Conservation (phyloP, 495 filamentous ascomycete genomes). For the Penicillium roqueforti region DNA sequence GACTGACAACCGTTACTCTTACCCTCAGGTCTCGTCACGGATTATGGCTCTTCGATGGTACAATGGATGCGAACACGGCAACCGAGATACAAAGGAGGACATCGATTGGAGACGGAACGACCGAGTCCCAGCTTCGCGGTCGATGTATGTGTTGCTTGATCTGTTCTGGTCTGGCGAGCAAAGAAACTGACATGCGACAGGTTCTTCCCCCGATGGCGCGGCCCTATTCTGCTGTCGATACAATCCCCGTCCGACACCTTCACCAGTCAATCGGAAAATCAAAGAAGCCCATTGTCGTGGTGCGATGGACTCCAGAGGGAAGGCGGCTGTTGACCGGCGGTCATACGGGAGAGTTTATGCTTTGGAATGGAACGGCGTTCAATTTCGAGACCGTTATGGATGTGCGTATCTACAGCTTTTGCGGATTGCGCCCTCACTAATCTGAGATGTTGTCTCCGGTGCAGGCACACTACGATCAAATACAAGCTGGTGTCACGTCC, state of each 20-base stretch:
- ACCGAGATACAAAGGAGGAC: constrained; percentile 65
- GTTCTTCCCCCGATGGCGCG: constrained; percentile 82
- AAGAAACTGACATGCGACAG: constrained; percentile 40
- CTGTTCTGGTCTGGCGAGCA: neutral
- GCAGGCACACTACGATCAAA: constrained; percentile 74
- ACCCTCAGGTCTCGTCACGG: constrained; percentile 66
- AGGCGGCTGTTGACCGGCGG: constrained; percentile 85
- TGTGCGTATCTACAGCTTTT: constrained; percentile 32
- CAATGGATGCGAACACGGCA: constrained; percentile 88
- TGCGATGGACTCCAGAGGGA: constrained; percentile 96
- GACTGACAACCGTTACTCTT: constrained; percentile 4
- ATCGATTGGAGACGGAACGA: constrained; percentile 68
- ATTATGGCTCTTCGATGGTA: constrained; percentile 89
- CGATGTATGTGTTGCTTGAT: constrained; percentile 58
- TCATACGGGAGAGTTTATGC: constrained; percentile 93
- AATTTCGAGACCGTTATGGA: constrained; percentile 99
- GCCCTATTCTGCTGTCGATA: constrained; percentile 66
- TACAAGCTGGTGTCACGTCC: constrained; percentile 74
- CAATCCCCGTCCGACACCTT: constrained; percentile 82
- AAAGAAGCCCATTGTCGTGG: constrained; percentile 95
- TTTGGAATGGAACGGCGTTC: constrained; percentile 98
- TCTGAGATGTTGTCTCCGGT: neutral
- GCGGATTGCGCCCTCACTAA: neutral
- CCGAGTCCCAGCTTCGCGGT: constrained; percentile 85
- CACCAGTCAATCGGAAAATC: constrained; percentile 97